These are phyloP conservation scores for Pyrus communis DNA, from an alignment of 306 rosid species.

Conservation along the genomic window DNA sequence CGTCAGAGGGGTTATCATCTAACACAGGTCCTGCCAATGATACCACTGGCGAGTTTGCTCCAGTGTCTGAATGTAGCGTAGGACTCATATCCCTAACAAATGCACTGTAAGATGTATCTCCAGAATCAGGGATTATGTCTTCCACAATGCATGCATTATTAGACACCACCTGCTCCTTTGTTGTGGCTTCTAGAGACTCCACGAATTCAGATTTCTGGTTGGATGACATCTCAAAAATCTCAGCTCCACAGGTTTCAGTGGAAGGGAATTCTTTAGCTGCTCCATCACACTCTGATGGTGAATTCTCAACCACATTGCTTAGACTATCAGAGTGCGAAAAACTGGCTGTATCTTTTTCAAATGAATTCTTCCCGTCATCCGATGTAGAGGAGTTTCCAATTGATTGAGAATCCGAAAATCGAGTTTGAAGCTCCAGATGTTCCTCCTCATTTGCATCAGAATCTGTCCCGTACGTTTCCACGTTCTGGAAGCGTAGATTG, in stretches of 20 bases:
- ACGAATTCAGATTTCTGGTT: slow-evolving; percentile 23
- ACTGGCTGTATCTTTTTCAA: slow-evolving; percentile 41
- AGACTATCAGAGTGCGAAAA: slow-evolving; percentile 39
- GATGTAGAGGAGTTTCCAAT: slow-evolving; percentile 52
- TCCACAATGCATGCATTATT: slow-evolving; percentile 25
- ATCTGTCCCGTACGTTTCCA: slow-evolving; percentile 28
- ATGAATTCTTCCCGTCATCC: slow-evolving; percentile 51
- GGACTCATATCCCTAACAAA: slow-evolving; percentile 29
- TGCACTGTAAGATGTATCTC: slow-evolving; percentile 31
- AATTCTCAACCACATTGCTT: slow-evolving; percentile 40
- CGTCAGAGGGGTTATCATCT: slow-evolving; percentile 24
- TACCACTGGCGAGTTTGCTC: slow-evolving; percentile 18
- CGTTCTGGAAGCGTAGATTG: slow-evolving; percentile 20
- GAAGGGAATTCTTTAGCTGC: slow-evolving; percentile 29
- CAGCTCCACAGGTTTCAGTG: slow-evolving; percentile 28
- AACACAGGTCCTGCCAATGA: slow-evolving; percentile 20
- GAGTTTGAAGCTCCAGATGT: slow-evolving; percentile 42
- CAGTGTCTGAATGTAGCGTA: slow-evolving; percentile 26
- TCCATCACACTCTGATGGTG: slow-evolving; percentile 32
- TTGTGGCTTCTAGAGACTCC: slow-evolving; percentile 23
- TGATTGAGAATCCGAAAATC: slow-evolving; percentile 54
- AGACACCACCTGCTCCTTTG: slow-evolving; percentile 18
- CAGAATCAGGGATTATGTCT: slow-evolving; percentile 28
- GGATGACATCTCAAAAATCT: slow-evolving; percentile 28
- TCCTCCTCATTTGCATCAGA: slow-evolving; percentile 54